Conservation (phyloP, 1,284 basidiomycete species). For the Blastosporella zonata region DNA sequence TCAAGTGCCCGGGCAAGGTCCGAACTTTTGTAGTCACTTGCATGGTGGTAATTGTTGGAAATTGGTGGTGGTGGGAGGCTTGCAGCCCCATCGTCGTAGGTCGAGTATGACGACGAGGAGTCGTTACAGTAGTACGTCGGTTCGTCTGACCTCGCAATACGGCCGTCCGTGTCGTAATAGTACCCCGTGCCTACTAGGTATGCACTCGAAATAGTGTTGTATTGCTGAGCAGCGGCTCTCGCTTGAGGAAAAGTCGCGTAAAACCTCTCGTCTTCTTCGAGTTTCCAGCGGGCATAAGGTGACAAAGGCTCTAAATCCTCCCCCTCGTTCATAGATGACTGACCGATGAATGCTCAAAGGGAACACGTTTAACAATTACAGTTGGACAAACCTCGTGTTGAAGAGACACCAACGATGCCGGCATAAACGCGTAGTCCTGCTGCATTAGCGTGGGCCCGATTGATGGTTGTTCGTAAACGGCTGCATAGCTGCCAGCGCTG, state of each 20-base stretch:
- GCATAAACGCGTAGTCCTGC: slow-evolving; percentile 3
- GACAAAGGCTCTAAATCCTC: slow-evolving; percentile 16
- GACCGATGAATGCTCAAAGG: slow-evolving; percentile 3
- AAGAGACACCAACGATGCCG: slow-evolving; percentile 3
- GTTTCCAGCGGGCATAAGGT: slow-evolving; percentile 29
- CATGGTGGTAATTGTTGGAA: neutral
- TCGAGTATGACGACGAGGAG: slow-evolving; percentile 1
- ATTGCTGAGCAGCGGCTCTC: slow-evolving; percentile 21
- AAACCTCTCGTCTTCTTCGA: slow-evolving; percentile 39
- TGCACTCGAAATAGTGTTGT: slow-evolving; percentile 13
- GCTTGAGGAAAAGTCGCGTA: slow-evolving; percentile 42
- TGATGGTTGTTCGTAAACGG: neutral
- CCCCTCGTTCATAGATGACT: slow-evolving; percentile 10
- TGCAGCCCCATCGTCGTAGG: slow-evolving; percentile 1
- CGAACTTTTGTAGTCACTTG: neutral
- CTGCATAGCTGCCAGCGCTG: neutral
- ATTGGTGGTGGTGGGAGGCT: neutral
- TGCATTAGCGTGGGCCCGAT: slow-evolving; percentile 5
- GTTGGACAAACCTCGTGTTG: slow-evolving; percentile 9
- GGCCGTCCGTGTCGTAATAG: slow-evolving; percentile 11
- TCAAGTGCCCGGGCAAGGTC: slow-evolving; percentile 2
- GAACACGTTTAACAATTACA: neutral
- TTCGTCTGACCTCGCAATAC: slow-evolving; percentile 3
- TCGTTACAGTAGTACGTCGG: neutral
- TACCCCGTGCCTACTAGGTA: slow-evolving; percentile 15